Percentiles rank a stretch among this genome's conserved stretches.
Evolutionary conservation across 495 filamentous ascomycete genomes (phyloP).

Genomic region (Daldinia loculata): DNA sequence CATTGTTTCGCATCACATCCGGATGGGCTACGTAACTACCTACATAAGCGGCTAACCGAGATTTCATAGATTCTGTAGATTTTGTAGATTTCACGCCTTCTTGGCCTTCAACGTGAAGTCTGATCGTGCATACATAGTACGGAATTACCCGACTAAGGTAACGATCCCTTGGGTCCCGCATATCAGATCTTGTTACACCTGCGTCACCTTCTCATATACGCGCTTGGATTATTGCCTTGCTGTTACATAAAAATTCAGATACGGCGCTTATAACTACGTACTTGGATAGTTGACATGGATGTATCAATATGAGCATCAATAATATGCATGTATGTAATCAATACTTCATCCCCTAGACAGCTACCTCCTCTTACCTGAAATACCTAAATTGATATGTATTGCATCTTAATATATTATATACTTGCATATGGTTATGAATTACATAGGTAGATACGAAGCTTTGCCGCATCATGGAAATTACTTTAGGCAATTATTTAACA

Average conservation of each 20-base stretch:
- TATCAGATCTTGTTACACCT: slow-evolving; percentile 24
- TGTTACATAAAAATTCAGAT: not conserved
- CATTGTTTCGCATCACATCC: slow-evolving; percentile 11
- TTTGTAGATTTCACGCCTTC: not conserved
- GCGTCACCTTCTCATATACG: not conserved
- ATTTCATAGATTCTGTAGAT: slow-evolving; percentile 6
- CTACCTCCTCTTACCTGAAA: not conserved
- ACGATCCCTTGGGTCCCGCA: slow-evolving; percentile 5
- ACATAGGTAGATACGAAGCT: not conserved
- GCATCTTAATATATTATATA: not conserved
- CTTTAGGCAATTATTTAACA: not conserved
- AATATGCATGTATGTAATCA: slow-evolving; percentile 3
- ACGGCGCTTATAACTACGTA: slow-evolving; percentile 1
- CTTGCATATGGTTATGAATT: not conserved
- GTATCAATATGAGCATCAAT: not conserved
- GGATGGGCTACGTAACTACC: slow-evolving; percentile 1
- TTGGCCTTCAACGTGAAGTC: not conserved
- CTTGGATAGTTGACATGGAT: not conserved
- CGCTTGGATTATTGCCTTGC: not conserved
- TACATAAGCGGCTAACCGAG: slow-evolving; percentile 13
- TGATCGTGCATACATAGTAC: not conserved
- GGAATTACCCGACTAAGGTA: not conserved
- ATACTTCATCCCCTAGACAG: not conserved
- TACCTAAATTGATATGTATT: not conserved
- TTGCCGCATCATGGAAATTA: not conserved